These are phyloP conservation scores for Venturia oleaginea DNA, from an alignment of 2,329 filamentous ascomycete genomes.

Conservation along the genomic window DNA sequence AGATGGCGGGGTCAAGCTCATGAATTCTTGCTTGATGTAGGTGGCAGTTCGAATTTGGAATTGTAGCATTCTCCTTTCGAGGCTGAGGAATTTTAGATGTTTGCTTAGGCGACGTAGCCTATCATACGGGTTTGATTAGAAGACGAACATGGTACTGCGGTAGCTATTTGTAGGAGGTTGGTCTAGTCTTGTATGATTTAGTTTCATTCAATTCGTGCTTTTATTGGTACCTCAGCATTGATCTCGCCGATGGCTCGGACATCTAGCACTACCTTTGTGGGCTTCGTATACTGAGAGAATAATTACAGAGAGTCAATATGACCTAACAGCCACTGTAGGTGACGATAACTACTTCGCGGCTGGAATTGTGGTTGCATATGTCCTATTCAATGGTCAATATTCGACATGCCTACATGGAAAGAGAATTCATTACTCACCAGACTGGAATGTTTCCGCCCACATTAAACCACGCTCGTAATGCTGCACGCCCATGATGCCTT, in stretches of 20 bases:
- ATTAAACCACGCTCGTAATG: slow-evolving; percentile 13
- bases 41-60: not conserved
- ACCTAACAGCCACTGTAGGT: slow-evolving; percentile 12
- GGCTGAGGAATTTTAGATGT: not conserved
- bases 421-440: not conserved
- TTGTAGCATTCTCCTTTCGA: not conserved
- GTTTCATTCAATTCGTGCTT: not conserved
- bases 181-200: not conserved
- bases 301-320: not conserved
- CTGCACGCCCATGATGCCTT: slow-evolving; percentile 13
- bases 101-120: not conserved
- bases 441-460: slow-evolving; percentile 11
- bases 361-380: slow-evolving; percentile 14
- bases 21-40: not conserved
- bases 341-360: slow-evolving; percentile 4
- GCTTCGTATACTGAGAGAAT: not conserved
- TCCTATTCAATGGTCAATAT: slow-evolving; percentile 33
- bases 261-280: not conserved
- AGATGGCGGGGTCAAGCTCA: not conserved
- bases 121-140: not conserved
- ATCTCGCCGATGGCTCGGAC: not conserved
- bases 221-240: not conserved
- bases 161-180: not conserved
- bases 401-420: not conserved
- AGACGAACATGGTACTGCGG: not conserved